Evolutionary conservation across 2,329 filamentous ascomycete species (phyloP), one percentile per base, ranked within the genome.

Genomic region (Fonsecaea multimorphosa): DNA sequence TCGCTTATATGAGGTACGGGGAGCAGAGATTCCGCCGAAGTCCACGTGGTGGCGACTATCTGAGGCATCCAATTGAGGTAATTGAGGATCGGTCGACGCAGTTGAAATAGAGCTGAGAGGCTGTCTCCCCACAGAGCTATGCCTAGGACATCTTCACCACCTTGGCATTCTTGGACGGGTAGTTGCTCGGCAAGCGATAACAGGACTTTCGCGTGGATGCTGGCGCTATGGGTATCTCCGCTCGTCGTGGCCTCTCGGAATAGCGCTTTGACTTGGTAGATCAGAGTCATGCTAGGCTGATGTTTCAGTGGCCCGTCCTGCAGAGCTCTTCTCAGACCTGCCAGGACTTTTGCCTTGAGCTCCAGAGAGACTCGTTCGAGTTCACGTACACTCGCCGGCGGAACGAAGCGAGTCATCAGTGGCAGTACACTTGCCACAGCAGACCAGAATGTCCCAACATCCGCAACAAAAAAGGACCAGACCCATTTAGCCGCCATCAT

Each of bases 201-300:
- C 49, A 61, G 44, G 7, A 54, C 24, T 16, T 24, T 40, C 2
- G 58, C 58, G 24, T 61, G 58, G 27, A 24, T n/a, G 29, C 44
- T n/a, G 34, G 46, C 58, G 19, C 46, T 40, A 6, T 52, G 16
- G 11, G 34, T 32, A 16, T 61, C 58, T 29, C 58, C 58, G 31
- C 34, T 40, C 46, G 34, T 61, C 12, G 36, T 34, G 27, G 44
- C 27, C 36, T 52, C 58, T 36, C 49, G 44, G 40, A 61, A 53
- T 31, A 61, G 51, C 11, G 58, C 49, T 31, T 52, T 61, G 44
- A 61, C 58, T 27, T 61, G 58, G 11, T 53, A 61, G 49, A 53
- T 61, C 11, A 61, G 27, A 40, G 44, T 32, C 44, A 61, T 24
- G 31, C 29, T 32, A 16, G 29, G 56, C 27, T n/a, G 27, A n/a